Percentiles rank a stretch among this genome's conserved stretches.
These are phyloP conservation scores for Scutellaria minor DNA, from an alignment of 257 asterid genomes.

Conservation along the genomic window DNA sequence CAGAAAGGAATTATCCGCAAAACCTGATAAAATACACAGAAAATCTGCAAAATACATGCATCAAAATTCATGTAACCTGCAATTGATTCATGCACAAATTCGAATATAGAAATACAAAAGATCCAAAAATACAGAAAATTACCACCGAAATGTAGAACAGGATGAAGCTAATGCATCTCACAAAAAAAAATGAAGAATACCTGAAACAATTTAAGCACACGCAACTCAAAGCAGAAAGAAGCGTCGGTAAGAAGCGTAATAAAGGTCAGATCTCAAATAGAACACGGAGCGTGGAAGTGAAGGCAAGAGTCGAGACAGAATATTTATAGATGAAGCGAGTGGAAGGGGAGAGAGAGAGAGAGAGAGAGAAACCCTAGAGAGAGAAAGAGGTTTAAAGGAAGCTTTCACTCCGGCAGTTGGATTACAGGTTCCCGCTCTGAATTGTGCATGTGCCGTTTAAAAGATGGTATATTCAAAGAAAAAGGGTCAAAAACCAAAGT, in stretches of 20 bases:
- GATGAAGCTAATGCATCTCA: not conserved
- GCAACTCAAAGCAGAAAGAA: constrained; percentile 23
- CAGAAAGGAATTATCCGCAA: not conserved
- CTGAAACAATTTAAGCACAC: constrained; percentile 30
- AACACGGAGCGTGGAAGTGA: constrained; percentile 44
- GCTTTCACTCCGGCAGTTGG: constrained; percentile 42
- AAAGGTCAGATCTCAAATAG: constrained; percentile 60
- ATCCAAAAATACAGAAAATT: constrained; percentile 20
- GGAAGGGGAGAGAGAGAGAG: constrained; percentile 38
- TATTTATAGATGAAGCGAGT: constrained; percentile 41
- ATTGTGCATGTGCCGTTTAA: constrained; percentile 34
- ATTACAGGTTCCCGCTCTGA: constrained; percentile 58
- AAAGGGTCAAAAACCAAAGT: constrained; percentile 4
- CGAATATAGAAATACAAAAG: not conserved
- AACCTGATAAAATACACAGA: constrained; percentile 1
- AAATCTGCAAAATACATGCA: constrained; percentile 10
- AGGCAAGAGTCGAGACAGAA: constrained; percentile 37
- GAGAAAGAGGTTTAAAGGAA: constrained; percentile 47
- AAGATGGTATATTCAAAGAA: constrained; percentile 37
- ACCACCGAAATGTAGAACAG: constrained; percentile 27
- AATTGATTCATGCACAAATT: constrained; percentile 30
- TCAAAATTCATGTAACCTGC: constrained; percentile 1
- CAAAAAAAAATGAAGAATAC: constrained; percentile 29
- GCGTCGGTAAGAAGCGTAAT: constrained; percentile 43
- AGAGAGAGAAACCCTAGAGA: constrained; percentile 44